Evolutionary conservation across 1,284 basidiomycete species (phyloP), one percentile per base, ranked within the genome.

Genomic region (Dichomitus squalens): DNA sequence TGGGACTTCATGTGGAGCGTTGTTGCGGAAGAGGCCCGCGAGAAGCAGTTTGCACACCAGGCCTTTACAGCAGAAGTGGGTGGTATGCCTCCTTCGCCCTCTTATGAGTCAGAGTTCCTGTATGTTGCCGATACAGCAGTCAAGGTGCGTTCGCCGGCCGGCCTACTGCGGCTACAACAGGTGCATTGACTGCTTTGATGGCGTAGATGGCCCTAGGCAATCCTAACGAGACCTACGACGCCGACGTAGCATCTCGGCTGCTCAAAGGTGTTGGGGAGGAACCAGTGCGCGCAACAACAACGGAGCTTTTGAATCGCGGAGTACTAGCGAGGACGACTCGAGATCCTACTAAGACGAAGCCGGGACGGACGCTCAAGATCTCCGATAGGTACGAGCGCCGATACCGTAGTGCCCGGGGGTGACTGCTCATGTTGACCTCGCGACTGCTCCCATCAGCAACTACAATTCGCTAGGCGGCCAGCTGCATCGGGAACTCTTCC

Each of bases 1-100:
- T 90, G 84, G 81, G 89, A 92, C 63, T 91, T 90, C 66, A 77
- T 90, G 70, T 92, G 87, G 86, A 88, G 79, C 64, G 77, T 78
- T 2, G 67, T 76, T 9, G 84, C 87, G 2, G 90, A 92, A 64
- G 90, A 92, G 69, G 81, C 80, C 18, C 84, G 91, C 47, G 92
- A 93, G 70, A 88, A 88, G 66, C 79, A 81, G 35, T 70, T 91
- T 53, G 73, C 86, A 29, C 78, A 79, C 48, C 77, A 84, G 47
- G 76, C 87, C 1, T 83, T 90, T 58, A 78, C 80, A 9, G 75
- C 73, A n/a, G 71, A 78, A 31, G 62, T 74, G 1, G 79, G 81
- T 38, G 74, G 76, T 7, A 69, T 80, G 46, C 70, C 75, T 7
- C 58, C 69, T 29, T 43, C 53, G 57, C 65, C 49, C 70, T 74